Evolutionary conservation across 257 asterid genomes (phyloP), one percentile per base, ranked within the genome.

Genomic region (Fraxinus quadrangulata): DNA sequence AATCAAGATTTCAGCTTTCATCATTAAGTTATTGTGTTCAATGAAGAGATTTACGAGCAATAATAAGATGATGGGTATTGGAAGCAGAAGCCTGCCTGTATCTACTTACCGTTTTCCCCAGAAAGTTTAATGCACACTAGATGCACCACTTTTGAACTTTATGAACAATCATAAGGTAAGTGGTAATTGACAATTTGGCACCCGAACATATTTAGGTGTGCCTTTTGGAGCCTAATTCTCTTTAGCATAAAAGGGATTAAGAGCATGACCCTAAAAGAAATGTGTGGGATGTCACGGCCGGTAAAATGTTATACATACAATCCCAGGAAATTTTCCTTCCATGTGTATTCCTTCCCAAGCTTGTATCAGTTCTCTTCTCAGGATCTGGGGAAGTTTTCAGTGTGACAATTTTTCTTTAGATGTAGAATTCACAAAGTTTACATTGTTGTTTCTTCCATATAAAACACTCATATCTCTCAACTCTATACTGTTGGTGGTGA

Each of bases 1-100:
- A 45, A 84, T 67, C 39, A 47, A 39, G 72, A 51, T 72, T 56
- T 76, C 75, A 77, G 70, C 77, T 37, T 74, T 65, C 73, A 75
- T 59, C 37, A 72, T 12, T 49, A 80, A 82, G 74, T 72, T 83
- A 56, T 70, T 67, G 63, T 31, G 67, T 21, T 1, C 5, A 59
- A 56, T 11, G 1, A 56, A 31, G 47, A 33, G 74, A 68, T 66
- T 72, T 9, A 70, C 21, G 10, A 71, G 47, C 39, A 26, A 77
- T 68, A 39, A 10, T 51, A 8, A 34, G 39, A 42, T 31, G 6
- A 28, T n/a, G 36, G 65, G 74, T 61, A 34, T 68, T 23, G 77
- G 72, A 16, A 72, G 59, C 45, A 33, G 26, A 67, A 56, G 59
- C 72, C 54, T 28, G 31, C 59, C 69, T 37, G 59, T 71, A 75